Base-by-base conservation (phyloP, 2,329 filamentous ascomycete species). In the Penicillium griseofulvum region DNA sequence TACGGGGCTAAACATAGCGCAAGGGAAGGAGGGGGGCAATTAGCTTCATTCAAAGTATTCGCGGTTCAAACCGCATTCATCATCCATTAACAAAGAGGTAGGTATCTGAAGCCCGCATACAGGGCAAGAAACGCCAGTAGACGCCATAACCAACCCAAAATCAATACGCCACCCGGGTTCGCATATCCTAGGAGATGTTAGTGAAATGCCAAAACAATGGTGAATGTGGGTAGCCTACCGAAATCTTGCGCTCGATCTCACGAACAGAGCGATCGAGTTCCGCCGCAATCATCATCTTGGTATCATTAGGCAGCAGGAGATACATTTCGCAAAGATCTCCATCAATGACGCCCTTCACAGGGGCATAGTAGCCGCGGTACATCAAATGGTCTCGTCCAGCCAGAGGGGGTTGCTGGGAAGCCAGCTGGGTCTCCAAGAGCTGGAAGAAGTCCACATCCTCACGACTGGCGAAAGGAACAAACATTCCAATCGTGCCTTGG, bases 371-470 rank as follows among this genome's bases (percentile, higher is more conserved):
- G 61, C 91, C 87, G 60, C 95, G 84, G 74, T 96, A 99, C 68
- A 96, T 95, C 43, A 99, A 80, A 74, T 99, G 94, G 72, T 99
- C 95, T 62, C 95, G 84, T 39, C 94, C 95, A 19, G 91, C 90
- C 44, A 99, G 78, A 8, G 93, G 93, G 34, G 92, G 83, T 68
- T 96, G 92, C 69, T 96, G 91, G 12, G 83, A 85, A 45, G 93
- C 84, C 71, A 99, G 81, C 68, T 96, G 90, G 69, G 89, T 87
- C 76, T 99, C 94, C 24, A 99, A 81, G 58, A 85, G 91, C 73
- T 97, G 92, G 83, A 99, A 99, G 77, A 99, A 97, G 73, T 97
- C 94, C 47, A 95, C 90, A 67, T 97, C 93, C 69, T 97, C 92
- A 36, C 95, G 88, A 59, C 87, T 88, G 44, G 91, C 80, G 70